Conservation (phyloP, 345 rosid genomes). For the Linum lewisii region DNA sequence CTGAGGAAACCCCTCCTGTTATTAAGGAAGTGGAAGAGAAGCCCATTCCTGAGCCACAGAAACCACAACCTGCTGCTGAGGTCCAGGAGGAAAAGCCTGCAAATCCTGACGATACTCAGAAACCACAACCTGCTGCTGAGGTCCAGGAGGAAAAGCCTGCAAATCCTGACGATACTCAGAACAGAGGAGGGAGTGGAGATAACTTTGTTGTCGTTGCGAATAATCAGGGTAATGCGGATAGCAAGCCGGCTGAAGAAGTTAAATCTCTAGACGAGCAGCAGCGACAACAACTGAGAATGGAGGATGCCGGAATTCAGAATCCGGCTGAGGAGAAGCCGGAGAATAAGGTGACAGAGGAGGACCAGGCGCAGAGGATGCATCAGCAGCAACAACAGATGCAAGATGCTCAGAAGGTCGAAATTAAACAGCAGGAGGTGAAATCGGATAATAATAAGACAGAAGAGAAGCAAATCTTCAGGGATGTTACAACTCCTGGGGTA, state of each 20-base stretch:
- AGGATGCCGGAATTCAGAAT: slow-evolving; percentile 36
- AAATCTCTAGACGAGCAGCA: slow-evolving; percentile 29
- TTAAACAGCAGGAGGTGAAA: not conserved
- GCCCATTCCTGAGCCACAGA: not conserved
- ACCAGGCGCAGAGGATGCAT: slow-evolving; percentile 13
- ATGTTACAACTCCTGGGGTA: not conserved
- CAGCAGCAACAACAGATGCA: slow-evolving; percentile 6
- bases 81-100: slow-evolving; percentile 13
- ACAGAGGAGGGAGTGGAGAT: not conserved
- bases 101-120: not conserved
- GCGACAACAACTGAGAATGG: slow-evolving; percentile 28
- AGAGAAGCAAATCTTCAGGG: slow-evolving; percentile 6
- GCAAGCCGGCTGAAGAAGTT: not conserved
- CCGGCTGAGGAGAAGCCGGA: slow-evolving; percentile 17
- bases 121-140: too few species aligned
- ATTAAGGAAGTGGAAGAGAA: slow-evolving; percentile 7
- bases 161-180: not conserved
- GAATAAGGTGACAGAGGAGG: slow-evolving; percentile 18
- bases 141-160: not conserved
- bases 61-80: too few species aligned
- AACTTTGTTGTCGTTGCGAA: not conserved
- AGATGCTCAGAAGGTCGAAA: not conserved
- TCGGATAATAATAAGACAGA: slow-evolving; percentile 2
- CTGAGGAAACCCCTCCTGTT: slow-evolving; percentile 10
- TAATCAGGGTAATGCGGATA: not conserved